Evolutionary conservation across 2,329 filamentous ascomycete species (phyloP), one percentile per base, ranked within the genome.

Genomic region (Verticillium klebahnii): DNA sequence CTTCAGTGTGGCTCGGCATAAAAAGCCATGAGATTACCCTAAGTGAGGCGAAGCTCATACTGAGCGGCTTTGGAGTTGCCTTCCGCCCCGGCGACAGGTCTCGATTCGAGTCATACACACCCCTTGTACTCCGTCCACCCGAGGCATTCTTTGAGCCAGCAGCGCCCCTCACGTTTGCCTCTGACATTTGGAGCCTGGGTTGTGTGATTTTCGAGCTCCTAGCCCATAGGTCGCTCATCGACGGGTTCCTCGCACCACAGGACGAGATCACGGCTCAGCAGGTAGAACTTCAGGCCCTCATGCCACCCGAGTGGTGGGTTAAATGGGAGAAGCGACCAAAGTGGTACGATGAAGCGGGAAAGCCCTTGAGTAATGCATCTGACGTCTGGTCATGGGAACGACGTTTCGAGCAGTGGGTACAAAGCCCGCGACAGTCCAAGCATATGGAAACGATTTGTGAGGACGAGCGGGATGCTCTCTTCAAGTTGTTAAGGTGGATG

Each of bases 1-100:
- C 65, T 1, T 69, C 76, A 1, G 65, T 75, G 11, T 77, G 72
- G 72, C 66, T 79, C 5, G 74, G 77, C 2, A 62, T 69, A 63
- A 39, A 66, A 57, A 73, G 72, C 58, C 67, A 76, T 9, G 61
- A 72, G 3, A 37, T 78, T 19, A 45, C 62, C 8, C 66, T 74
- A 0, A 2, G 7, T 14, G 66, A 70, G 31, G 67, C 69, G 11
- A 67, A 59, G 15, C 50, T 67, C 29, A 17, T 69, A 0, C 64
- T 73, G 1, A 60, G 58, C 9, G 76, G 78, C 58, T 79, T 77
- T 68, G 75, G 75, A 0, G 68, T 72, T 32, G 67, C 74, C 2
- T 79, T 77, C 61, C 63, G 65, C 6, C 70, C 69, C 1, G 55
- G 62, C 15, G 62, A 71, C 0, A 63, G 69, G 36, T 37, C 37